A percentile compares a stretch with the other conserved stretches of the same genome.
These are phyloP conservation scores for Boletus reticuloceps DNA, from an alignment of 768 basidiomycete genomes.

Conservation along the genomic window DNA sequence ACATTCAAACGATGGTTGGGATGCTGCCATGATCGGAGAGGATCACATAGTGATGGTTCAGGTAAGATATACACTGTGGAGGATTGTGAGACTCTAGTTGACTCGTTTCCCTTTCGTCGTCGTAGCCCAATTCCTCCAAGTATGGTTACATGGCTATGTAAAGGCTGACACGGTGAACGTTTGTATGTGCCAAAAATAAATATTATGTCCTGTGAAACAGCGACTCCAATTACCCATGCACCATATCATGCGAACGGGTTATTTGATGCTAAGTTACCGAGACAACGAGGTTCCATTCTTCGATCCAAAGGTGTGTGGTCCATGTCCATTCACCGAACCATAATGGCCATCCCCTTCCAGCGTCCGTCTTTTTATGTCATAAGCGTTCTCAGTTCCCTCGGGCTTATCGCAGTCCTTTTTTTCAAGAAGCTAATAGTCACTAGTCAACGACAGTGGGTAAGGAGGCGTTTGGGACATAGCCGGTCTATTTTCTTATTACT, in stretches of 20 bases:
- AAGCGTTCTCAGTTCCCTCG: too few relatives aligned
- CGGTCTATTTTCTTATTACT: too few relatives aligned
- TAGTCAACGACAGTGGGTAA: too few relatives aligned
- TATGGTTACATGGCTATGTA: constrained; percentile 32
- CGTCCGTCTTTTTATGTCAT: too few relatives aligned
- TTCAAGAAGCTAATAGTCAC: too few relatives aligned
- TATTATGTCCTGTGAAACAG: background rate
- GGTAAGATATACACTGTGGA: constrained; percentile 13
- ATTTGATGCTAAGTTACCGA: too few relatives aligned
- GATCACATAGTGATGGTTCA: constrained; percentile 34
- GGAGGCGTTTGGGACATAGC: too few relatives aligned
- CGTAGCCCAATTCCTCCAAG: constrained; percentile 8
- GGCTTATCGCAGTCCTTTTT: too few relatives aligned
- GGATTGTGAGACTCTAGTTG: background rate
- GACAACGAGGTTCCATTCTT: too few relatives aligned
- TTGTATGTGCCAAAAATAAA: background rate
- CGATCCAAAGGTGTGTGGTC: too few relatives aligned
- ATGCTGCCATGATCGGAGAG: constrained; percentile 36
- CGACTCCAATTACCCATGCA: background rate
- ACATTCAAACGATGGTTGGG: constrained; percentile 20
- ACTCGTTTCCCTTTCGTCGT: background rate
- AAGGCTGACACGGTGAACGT: background rate
- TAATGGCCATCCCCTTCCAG: too few relatives aligned
- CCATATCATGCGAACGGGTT: background rate
- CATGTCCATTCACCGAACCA: too few relatives aligned